Conservation (phyloP, 345 rosid species). For the Euclidium syriacum region DNA sequence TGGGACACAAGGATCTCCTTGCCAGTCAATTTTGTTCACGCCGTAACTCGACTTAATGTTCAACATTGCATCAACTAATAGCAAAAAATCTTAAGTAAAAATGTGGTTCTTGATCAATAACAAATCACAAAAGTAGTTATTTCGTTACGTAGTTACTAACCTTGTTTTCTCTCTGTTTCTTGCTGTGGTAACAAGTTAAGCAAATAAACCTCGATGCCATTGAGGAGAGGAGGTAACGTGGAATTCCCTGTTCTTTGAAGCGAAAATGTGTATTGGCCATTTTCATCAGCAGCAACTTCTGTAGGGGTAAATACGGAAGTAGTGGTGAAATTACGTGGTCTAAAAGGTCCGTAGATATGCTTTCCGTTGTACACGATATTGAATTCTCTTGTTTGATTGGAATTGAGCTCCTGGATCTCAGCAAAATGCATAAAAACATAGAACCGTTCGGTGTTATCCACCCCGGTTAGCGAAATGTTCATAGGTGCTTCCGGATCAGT, state of each 20-base stretch:
- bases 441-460: neutral
- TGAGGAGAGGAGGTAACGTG: conserved; percentile 52
- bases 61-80: conserved; percentile 42
- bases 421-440: conserved; percentile 46
- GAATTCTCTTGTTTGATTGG: conserved; percentile 40
- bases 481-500: conserved; percentile 22
- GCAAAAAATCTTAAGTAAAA: neutral
- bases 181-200: conserved; percentile 21
- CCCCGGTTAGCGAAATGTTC: neutral
- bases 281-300: conserved; percentile 25
- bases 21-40: conserved; percentile 36
- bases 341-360: conserved; percentile 28
- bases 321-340: conserved; percentile 27
- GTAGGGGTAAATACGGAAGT: neutral
- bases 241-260: conserved; percentile 32
- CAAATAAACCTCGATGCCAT: conserved; percentile 46
- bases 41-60: conserved; percentile 36
- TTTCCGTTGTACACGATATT: conserved; percentile 27
- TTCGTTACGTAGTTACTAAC: conserved; percentile 22
- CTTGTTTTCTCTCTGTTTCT: conserved; percentile 33
- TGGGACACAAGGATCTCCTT: conserved; percentile 50
- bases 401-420: conserved; percentile 28
- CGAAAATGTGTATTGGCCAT: conserved; percentile 19
- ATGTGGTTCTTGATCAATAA: neutral
- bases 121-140: conserved; percentile 1